Conservation (phyloP, 345 rosid species). For the Populus euphratica region DNA sequence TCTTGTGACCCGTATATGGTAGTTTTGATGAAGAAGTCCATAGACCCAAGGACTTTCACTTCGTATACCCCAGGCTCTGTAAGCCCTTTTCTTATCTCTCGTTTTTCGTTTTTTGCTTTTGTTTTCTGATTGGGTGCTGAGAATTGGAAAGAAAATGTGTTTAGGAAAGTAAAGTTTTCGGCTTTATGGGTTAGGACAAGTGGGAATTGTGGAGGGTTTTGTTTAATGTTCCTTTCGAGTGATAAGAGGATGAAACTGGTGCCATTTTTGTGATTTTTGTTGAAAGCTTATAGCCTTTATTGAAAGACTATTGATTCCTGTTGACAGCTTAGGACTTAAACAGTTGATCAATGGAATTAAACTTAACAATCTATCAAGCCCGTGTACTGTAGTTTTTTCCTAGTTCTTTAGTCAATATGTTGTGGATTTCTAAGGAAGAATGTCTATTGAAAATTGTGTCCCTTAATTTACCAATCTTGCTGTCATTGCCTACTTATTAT, state of each 20-base stretch:
- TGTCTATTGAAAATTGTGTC: not conserved
- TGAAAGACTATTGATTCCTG: not conserved
- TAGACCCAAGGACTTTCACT: not conserved
- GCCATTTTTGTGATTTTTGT: not conserved
- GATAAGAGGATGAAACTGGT: not conserved
- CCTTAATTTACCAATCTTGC: not conserved
- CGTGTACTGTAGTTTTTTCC: not conserved
- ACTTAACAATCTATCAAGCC: not conserved
- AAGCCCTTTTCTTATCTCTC: not conserved
- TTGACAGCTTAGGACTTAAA: not conserved
- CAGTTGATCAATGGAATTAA: not conserved
- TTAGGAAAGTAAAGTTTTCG: not conserved
- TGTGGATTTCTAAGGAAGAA: not conserved
- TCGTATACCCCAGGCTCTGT: slow-evolving; percentile 24
- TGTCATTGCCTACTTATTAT: not conserved
- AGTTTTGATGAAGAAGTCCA: slow-evolving; percentile 3
- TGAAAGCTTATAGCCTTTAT: not conserved
- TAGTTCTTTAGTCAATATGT: not conserved
- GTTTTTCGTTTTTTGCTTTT: too few relatives aligned
- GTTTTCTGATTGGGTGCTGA: not conserved
- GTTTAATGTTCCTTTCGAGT: not conserved
- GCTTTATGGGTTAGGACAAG: not conserved
- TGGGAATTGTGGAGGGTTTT: not conserved
- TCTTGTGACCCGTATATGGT: slow-evolving; percentile 31
- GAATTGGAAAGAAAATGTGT: not conserved